These are phyloP conservation scores for Sapria himalayana DNA, from an alignment of 345 rosid species.

Conservation along the genomic window DNA sequence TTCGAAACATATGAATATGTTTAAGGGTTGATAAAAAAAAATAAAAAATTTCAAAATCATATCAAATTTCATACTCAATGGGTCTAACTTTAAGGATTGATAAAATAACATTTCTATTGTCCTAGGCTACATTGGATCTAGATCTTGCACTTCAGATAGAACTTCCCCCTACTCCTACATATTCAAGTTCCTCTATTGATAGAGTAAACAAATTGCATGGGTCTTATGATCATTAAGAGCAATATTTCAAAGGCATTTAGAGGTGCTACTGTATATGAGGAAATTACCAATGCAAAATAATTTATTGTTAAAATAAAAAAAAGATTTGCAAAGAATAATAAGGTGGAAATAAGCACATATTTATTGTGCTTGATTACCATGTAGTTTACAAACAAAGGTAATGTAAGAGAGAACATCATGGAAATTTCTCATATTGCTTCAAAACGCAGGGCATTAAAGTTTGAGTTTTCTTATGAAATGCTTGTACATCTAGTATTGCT, in stretches of 20 bases:
- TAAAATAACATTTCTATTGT: constrained; percentile 1
- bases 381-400: too few species aligned
- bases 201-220: not conserved
- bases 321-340: constrained; percentile 3
- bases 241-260: constrained; percentile 1
- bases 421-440: constrained; percentile 1
- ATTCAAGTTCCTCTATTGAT: constrained; percentile 1
- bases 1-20: not conserved
- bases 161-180: not conserved
- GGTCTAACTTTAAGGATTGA: constrained; percentile 1
- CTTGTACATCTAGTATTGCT: not conserved
- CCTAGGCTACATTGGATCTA: not conserved
- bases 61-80: constrained; percentile 3
- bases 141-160: constrained; percentile 6
- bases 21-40: not conserved
- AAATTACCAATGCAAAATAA: not conserved
- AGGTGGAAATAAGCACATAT: constrained; percentile 2
- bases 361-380: not conserved
- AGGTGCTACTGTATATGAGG: not conserved
- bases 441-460: not conserved
- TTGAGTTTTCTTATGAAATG: not conserved
- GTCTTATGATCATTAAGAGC: constrained; percentile 4
- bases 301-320: constrained; percentile 4
- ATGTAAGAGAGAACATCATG: not conserved
- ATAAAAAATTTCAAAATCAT: not conserved